These are phyloP conservation scores for Leishmania braziliensis DNA, from an alignment of 208 protist genomes.

Conservation along the genomic window DNA sequence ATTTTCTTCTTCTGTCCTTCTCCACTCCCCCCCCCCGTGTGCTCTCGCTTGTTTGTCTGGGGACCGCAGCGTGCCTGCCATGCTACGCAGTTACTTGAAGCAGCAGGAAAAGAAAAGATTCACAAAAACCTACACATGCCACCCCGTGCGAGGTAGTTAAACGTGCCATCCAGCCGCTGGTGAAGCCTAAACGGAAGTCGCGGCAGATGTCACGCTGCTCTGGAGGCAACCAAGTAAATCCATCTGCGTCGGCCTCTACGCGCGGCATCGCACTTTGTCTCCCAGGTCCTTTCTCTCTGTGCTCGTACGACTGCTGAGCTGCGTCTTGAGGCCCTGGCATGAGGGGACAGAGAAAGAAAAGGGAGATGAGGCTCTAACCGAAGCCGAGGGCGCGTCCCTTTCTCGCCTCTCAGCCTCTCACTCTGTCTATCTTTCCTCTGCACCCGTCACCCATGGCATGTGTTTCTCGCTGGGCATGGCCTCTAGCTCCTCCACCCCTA, in stretches of 20 bases:
- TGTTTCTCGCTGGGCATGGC: not conserved
- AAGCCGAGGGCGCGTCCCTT: not conserved
- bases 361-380: not conserved
- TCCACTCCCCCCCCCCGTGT: not conserved
- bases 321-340: not conserved
- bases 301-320: not conserved
- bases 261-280: not conserved
- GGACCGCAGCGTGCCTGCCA: not conserved
- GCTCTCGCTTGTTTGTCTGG: not conserved
- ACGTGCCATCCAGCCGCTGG: slow-evolving; percentile 2
- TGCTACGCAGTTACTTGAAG: not conserved
- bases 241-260: not conserved
- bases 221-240: not conserved
- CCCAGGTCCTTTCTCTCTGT: too few species aligned
- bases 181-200: not conserved
- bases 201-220: not conserved
- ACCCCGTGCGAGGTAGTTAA: not conserved
- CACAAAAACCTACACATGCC: not conserved
- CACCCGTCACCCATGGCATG: not conserved
- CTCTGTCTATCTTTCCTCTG: not conserved
- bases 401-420: not conserved
- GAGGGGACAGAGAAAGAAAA: not conserved
- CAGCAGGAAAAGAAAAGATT: not conserved
- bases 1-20: slow-evolving; percentile 7
- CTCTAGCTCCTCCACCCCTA: not conserved